Evolutionary conservation across 495 filamentous ascomycete species (phyloP).

Genomic region (Talaromyces proteolyticus): DNA sequence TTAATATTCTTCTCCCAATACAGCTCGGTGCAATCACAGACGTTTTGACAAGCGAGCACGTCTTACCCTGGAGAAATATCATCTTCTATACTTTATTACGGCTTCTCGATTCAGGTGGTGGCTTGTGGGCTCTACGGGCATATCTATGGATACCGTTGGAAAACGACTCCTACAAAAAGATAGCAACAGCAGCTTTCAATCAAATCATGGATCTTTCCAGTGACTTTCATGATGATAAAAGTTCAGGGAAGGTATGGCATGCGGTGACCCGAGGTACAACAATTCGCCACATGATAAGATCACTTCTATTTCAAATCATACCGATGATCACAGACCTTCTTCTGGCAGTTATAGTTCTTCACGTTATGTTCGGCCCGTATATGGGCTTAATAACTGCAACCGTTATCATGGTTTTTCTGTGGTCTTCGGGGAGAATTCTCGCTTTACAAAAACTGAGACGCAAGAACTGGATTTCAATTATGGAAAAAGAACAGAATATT

Average conservation of each 20-base stretch:
- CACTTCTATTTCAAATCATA: conserved; percentile 57
- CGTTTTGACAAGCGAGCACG: conserved; percentile 29
- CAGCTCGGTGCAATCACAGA: conserved; percentile 62
- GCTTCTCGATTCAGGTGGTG: conserved; percentile 50
- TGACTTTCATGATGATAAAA: conserved; percentile 74
- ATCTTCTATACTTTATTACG: conserved; percentile 47
- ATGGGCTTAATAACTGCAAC: conserved; percentile 65
- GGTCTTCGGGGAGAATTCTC: conserved; percentile 48
- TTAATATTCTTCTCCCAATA: conserved; percentile 60
- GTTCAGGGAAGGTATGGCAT: conserved; percentile 62
- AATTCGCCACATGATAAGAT: conserved; percentile 58
- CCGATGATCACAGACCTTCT: conserved; percentile 69
- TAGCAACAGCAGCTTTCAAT: conserved; percentile 62
- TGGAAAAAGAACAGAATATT: conserved; percentile 49
- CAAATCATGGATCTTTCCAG: conserved; percentile 74
- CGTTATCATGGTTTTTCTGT: conserved; percentile 58
- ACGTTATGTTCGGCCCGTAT: conserved; percentile 63
- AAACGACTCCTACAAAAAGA: conserved; percentile 53
- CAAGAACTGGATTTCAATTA: conserved; percentile 18
- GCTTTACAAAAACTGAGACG: conserved; percentile 33
- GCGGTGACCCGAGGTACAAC: conserved; percentile 60
- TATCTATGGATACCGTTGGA: conserved; percentile 64
- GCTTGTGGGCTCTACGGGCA: conserved; percentile 45
- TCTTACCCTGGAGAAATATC: conserved; percentile 49
- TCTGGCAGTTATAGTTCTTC: conserved; percentile 65